These are phyloP conservation scores for Coriolopsis trogii DNA, from an alignment of 1,284 basidiomycete species.

Conservation along the genomic window DNA sequence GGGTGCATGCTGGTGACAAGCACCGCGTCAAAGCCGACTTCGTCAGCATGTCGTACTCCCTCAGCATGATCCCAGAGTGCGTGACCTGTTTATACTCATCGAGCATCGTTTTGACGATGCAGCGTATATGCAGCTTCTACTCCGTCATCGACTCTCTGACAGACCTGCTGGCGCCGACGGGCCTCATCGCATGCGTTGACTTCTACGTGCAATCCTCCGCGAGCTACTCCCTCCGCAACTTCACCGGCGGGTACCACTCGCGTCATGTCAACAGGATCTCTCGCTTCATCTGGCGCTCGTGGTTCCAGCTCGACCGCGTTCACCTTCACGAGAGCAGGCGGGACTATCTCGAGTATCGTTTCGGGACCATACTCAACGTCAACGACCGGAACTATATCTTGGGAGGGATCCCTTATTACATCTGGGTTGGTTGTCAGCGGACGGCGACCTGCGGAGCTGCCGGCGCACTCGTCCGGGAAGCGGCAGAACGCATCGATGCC, in stretches of 20 bases:
- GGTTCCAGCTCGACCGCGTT: slow-evolving; percentile 27
- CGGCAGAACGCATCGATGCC: slow-evolving; percentile 24
- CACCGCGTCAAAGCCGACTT: slow-evolving; percentile 19
- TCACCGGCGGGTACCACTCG: slow-evolving; percentile 24
- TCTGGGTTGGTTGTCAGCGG: slow-evolving; percentile 27
- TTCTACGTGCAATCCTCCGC: slow-evolving; percentile 26
- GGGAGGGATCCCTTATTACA: slow-evolving; percentile 26
- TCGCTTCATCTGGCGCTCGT: slow-evolving; percentile 25
- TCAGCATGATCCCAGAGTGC: slow-evolving; percentile 28
- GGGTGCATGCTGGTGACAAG: not conserved
- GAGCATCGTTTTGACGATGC: not conserved
- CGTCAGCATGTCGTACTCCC: slow-evolving; percentile 25
- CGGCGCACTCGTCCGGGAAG: slow-evolving; percentile 14
- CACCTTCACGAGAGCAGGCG: slow-evolving; percentile 25
- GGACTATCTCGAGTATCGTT: slow-evolving; percentile 27
- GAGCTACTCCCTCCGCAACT: slow-evolving; percentile 26
- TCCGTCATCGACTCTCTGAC: slow-evolving; percentile 26
- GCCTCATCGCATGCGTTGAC: slow-evolving; percentile 25
- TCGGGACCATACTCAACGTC: slow-evolving; percentile 25
- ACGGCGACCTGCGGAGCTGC: slow-evolving; percentile 18
- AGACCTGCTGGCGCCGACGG: slow-evolving; percentile 22
- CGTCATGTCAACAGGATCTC: slow-evolving; percentile 26
- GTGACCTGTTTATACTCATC: not conserved
- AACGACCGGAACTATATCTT: slow-evolving; percentile 25
- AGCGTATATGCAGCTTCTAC: slow-evolving; percentile 16